phyloP scores from a whole-genome alignment of 495 filamentous ascomycete species.

The Trichoderma asperelloides region DNA sequence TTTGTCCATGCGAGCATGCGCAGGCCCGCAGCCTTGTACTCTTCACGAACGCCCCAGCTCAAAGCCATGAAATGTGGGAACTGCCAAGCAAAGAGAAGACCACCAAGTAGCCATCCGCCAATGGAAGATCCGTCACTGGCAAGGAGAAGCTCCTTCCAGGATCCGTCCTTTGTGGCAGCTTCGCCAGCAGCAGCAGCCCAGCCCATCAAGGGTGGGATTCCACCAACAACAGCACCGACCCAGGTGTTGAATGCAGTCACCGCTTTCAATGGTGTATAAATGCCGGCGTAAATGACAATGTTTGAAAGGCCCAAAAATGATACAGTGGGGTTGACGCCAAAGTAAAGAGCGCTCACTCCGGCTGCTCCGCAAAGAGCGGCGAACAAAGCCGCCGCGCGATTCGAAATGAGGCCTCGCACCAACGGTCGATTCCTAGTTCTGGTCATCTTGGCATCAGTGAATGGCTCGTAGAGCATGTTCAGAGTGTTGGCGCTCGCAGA shows the following conservation, averaged over 20 bases:
- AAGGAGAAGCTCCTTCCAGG: constrained; percentile 69
- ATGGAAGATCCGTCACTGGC: constrained; percentile 42
- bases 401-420: constrained; percentile 70
- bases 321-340: constrained; percentile 89
- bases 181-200: constrained; percentile 92
- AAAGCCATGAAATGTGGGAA: constrained; percentile 96
- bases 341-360: constrained; percentile 65
- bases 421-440: constrained; percentile 84
- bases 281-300: constrained; percentile 79
- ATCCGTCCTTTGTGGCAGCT: constrained; percentile 61
- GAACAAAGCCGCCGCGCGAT: constrained; percentile 69
- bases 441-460: constrained; percentile 84
- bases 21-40: constrained; percentile 82
- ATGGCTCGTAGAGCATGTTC: constrained; percentile 93
- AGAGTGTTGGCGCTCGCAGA: constrained; percentile 83
- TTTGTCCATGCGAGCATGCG: constrained; percentile 88
- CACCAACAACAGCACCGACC: constrained; percentile 87
- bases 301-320: constrained; percentile 78
- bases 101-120: constrained; percentile 85
- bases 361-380: constrained; percentile 57
- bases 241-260: constrained; percentile 86
- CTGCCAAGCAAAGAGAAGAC: constrained; percentile 87
- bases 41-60: constrained; percentile 76
- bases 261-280: constrained; percentile 89
- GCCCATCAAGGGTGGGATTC: constrained; percentile 93